Evolutionary conservation across 805 yeast species (phyloP), one percentile per base, ranked within the genome.

Genomic region (Schwanniomyces yamadae): DNA sequence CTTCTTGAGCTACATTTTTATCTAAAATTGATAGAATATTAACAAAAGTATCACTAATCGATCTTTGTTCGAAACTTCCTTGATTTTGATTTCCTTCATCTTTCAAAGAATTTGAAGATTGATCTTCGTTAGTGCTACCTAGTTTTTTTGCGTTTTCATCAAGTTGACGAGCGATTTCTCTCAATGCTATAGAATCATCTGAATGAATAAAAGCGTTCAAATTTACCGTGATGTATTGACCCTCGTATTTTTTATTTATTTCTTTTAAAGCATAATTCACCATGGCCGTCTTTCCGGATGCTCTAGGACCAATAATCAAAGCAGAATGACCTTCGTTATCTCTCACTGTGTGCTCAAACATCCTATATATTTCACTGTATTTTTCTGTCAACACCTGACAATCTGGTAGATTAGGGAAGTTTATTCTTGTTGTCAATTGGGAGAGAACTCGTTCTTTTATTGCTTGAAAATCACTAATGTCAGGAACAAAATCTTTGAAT

Each of bases 101-200:
- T 8, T 40, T 42, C 7, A 19, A 12, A 4, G 28, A 24, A n/a
- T 29, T 36, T 22, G 25, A 33, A 26, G 23, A 21, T 41, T 19
- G 16, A 9, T 30, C 24, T 3, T 7, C 21, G 18, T 29, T 23
- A 9, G 14, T 10, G 13, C 38, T 32, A 15, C 23, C 28, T 16
- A 15, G 4, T 13, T 39, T 40, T 20, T 38, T 40, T 6, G 54
- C 44, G 28, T 46, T 52, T 42, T 55, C 53, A 52, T 87, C 95
- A 26, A 91, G 61, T 57, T 90, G 97, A 28, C 82, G 68, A 0
- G 96, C 95, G 39, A 93, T 84, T 45, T 87, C 90, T 34, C 90
- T 73, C 10, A 93, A 75, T 0, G 98, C 98, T 33, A 75, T 63
- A 31, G 71, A 74, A 52, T 91, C 98, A 46, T 83, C 88, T 4